Evolutionary conservation across 2,329 filamentous ascomycete species (phyloP).

Genomic region (Ophiostoma ulmi): DNA sequence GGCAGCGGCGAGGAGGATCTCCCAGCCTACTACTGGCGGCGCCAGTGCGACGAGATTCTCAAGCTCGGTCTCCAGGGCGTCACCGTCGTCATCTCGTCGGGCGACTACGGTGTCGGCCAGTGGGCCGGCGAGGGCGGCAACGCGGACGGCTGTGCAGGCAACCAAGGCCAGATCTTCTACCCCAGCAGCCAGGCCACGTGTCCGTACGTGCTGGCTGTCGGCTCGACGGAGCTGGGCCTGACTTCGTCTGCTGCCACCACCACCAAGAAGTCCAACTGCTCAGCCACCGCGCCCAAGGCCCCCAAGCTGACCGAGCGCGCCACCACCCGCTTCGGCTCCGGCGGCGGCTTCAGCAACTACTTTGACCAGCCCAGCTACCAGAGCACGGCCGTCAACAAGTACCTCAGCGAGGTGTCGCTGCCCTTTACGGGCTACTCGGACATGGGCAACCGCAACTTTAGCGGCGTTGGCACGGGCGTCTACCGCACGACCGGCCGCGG

Average conservation of each 20-base stretch:
- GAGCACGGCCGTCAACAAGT: constrained; percentile 37
- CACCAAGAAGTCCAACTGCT: neutral
- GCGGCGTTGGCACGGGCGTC: constrained; percentile 24
- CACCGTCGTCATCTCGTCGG: constrained; percentile 46
- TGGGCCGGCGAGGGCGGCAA: constrained; percentile 31
- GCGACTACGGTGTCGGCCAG: constrained; percentile 44
- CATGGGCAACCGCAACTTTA: constrained; percentile 26
- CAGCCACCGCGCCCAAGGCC: neutral
- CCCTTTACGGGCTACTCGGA: constrained; percentile 28
- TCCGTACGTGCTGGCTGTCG: constrained; percentile 48
- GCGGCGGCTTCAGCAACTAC: constrained; percentile 45
- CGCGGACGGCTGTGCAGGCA: constrained; percentile 29
- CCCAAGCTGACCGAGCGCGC: constrained; percentile 28
- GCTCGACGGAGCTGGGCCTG: constrained; percentile 43
- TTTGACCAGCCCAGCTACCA: constrained; percentile 44
- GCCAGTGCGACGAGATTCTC: constrained; percentile 48
- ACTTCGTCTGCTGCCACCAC: neutral
- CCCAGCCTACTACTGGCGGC: constrained; percentile 49
- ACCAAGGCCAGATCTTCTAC: constrained; percentile 29
- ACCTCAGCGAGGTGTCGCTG: constrained; percentile 33
- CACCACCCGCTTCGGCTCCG: constrained; percentile 32
- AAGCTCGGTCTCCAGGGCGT: constrained; percentile 49
- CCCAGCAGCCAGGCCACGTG: constrained; percentile 34
- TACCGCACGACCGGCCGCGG: constrained; percentile 30
- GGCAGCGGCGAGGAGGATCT: constrained; percentile 50